Conservation (phyloP, 495 filamentous ascomycete species). For the Lasiosphaeria hispida region DNA sequence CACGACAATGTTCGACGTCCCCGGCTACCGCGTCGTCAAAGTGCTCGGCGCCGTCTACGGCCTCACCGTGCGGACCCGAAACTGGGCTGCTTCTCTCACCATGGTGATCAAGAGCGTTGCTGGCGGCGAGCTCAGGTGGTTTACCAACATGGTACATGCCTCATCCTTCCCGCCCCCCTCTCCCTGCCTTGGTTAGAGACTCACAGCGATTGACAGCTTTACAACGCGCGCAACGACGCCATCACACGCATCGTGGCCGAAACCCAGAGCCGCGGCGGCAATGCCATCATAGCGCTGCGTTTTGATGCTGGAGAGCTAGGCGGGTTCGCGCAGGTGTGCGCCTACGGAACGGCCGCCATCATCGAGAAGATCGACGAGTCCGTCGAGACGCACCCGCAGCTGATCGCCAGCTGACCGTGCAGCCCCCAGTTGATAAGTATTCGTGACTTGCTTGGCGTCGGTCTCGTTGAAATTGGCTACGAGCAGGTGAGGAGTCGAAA, state of each 20-base stretch:
- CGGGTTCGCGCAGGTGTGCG: conserved; percentile 56
- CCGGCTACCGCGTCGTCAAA: conserved; percentile 55
- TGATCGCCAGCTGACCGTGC: not conserved
- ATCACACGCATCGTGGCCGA: conserved; percentile 54
- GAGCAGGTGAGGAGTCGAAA: no score
- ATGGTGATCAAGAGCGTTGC: conserved; percentile 51
- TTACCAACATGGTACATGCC: conserved; percentile 47
- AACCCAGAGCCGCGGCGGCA: conserved; percentile 55
- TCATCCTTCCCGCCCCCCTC: not conserved
- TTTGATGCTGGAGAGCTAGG: conserved; percentile 53
- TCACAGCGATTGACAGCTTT: conserved; percentile 34
- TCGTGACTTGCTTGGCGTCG: no score
- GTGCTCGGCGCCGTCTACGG: conserved; percentile 60
- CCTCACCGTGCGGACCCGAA: conserved; percentile 57
- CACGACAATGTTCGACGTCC: conserved; percentile 52
- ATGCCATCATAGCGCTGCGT: conserved; percentile 56
- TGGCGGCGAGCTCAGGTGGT: conserved; percentile 57
- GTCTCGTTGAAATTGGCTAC: no score
- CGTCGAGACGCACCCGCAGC: conserved; percentile 21
- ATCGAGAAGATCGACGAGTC: conserved; percentile 43
- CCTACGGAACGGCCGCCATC: conserved; percentile 58
- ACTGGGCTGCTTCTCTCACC: conserved; percentile 42
- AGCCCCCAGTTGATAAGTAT: no score
- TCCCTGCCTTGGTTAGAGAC: not conserved
- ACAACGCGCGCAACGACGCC: conserved; percentile 54